phyloP scores from a whole-genome alignment of 1,139 yeast genomes.

The Diutina pseudorugosa region DNA sequence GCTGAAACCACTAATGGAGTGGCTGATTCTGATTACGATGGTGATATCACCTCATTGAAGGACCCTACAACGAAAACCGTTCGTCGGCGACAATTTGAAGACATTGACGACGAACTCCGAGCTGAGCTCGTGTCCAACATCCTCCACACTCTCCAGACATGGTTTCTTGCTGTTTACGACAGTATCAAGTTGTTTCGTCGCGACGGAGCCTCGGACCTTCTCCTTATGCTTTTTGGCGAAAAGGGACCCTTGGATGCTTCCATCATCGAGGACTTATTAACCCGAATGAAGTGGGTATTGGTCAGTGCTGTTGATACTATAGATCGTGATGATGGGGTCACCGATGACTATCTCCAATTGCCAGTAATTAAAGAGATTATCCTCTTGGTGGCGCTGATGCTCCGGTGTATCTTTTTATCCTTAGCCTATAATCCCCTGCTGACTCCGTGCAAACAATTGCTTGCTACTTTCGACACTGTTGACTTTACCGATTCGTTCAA shows the following conservation, averaged over 20 bases:
- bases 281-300: conserved; percentile 5
- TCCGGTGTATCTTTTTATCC: conserved; percentile 11
- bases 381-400: conserved; percentile 16
- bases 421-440: conserved; percentile 5
- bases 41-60: conserved; percentile 13
- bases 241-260: background rate
- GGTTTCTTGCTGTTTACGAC: conserved; percentile 14
- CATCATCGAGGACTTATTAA: background rate
- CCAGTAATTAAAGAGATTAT: conserved; percentile 18
- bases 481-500: conserved; percentile 16
- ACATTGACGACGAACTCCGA: conserved; percentile 17
- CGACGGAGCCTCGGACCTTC: background rate
- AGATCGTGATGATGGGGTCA: conserved; percentile 8
- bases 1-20: background rate
- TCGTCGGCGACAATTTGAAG: conserved; percentile 10
- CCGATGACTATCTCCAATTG: conserved; percentile 9
- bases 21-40: conserved; percentile 15
- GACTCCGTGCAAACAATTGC: conserved; percentile 10
- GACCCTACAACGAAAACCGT: conserved; percentile 4
- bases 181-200: conserved; percentile 8
- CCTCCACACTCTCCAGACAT: conserved; percentile 12
- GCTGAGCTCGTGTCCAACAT: conserved; percentile 12
- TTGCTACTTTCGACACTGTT: conserved; percentile 12
- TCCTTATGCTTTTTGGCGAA: background rate
- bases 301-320: conserved; percentile 12